Evolutionary conservation across 1,284 basidiomycete species (phyloP).

Genomic region (Pterulicium gracile): DNA sequence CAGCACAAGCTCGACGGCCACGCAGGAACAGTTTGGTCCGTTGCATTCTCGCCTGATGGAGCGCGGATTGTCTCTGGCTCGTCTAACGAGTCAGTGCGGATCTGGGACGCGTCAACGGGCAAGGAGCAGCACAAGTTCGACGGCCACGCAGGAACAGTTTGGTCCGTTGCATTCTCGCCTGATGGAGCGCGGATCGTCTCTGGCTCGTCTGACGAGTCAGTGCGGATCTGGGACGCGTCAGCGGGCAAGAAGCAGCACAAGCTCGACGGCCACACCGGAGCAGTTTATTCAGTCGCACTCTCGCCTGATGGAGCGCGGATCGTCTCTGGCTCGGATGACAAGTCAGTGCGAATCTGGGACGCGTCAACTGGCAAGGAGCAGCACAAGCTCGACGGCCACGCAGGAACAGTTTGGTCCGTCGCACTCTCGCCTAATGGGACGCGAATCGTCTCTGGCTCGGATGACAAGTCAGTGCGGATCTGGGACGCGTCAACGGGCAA

Average conservation of each 20-base stretch:
- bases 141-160: background rate
- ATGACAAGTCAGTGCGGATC: background rate
- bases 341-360: constrained; percentile 2
- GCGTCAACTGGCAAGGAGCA: background rate
- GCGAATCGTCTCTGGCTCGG: background rate
- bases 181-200: background rate
- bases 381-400: background rate
- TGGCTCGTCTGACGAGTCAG: background rate
- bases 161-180: background rate
- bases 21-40: constrained; percentile 1
- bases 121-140: background rate
- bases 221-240: background rate
- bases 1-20: constrained; percentile 4
- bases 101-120: too few relatives aligned
- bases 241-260: background rate
- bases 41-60: constrained; percentile 4
- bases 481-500: background rate
- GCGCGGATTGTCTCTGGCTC: background rate
- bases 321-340: background rate
- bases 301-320: constrained; percentile 7
- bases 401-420: background rate
- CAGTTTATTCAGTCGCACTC: constrained; percentile 8
- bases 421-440: background rate
- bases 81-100: background rate
- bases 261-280: constrained; percentile 1